Percentiles rank a stretch among this genome's conserved stretches.
These are phyloP conservation scores for Candolleomyces eurysporus DNA, from an alignment of 768 basidiomycete genomes.

Conservation along the genomic window DNA sequence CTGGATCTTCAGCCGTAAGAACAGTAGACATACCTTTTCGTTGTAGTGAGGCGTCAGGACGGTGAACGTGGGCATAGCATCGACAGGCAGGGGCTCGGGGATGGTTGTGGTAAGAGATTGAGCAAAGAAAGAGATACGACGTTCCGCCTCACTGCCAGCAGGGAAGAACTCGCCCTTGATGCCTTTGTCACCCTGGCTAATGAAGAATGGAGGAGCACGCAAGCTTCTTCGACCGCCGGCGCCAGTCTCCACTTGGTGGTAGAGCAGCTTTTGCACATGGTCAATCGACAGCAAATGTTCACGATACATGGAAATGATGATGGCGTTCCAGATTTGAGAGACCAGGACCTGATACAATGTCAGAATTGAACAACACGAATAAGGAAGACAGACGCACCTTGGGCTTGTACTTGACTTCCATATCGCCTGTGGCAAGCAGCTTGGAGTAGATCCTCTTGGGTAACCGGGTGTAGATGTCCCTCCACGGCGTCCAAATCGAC, in stretches of 20 bases:
- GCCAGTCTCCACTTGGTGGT: slow-evolving; percentile 88
- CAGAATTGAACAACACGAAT: background rate
- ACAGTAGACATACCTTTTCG: slow-evolving; percentile 68
- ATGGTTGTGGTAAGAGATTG: slow-evolving; percentile 95
- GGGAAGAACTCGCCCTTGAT: slow-evolving; percentile 90
- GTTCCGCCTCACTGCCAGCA: slow-evolving; percentile 89
- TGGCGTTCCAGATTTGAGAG: slow-evolving; percentile 99
- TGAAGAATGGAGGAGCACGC: slow-evolving; percentile 97
- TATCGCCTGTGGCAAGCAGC: slow-evolving; percentile 87
- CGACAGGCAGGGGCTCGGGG: slow-evolving; percentile 90
- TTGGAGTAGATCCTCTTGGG: slow-evolving; percentile 98
- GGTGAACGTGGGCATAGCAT: slow-evolving; percentile 99
- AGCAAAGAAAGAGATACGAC: slow-evolving; percentile 98
- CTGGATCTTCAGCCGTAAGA: background rate
- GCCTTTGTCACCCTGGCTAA: slow-evolving; percentile 88
- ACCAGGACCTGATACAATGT: slow-evolving; percentile 74
- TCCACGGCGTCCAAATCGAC: slow-evolving; percentile 99
- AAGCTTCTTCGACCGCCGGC: slow-evolving; percentile 85
- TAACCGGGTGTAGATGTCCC: slow-evolving; percentile 91
- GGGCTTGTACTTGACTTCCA: slow-evolving; percentile 99
- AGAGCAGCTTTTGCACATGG: slow-evolving; percentile 96
- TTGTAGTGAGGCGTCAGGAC: slow-evolving; percentile 98
- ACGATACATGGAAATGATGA: slow-evolving; percentile 99
- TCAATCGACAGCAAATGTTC: slow-evolving; percentile 98
- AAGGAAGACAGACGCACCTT: slow-evolving; percentile 58